Evolutionary conservation across 192 early-diverging fungal species (phyloP).

Genomic region (Coemansia nantahalensis): DNA sequence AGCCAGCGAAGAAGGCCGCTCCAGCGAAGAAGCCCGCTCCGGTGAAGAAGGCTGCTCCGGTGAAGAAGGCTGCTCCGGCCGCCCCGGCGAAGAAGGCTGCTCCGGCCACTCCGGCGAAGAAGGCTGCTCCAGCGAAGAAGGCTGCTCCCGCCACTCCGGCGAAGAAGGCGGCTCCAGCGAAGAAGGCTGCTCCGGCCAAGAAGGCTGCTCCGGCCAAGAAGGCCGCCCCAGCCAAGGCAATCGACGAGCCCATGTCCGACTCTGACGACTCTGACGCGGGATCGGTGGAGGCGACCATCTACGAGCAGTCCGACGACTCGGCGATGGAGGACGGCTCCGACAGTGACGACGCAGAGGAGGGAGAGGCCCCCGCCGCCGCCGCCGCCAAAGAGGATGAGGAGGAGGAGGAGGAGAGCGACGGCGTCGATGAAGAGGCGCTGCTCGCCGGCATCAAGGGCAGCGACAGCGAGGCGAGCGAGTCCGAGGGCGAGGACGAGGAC

Average conservation of each 20-base stretch:
- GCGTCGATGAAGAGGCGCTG: slow-evolving; percentile 40
- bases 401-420: slow-evolving; percentile 20
- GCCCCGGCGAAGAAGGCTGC: too few species aligned
- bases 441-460: slow-evolving; percentile 40
- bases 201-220: slow-evolving; percentile 17
- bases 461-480: slow-evolving; percentile 39
- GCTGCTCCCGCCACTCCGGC: slow-evolving; percentile 1
- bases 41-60: slow-evolving; percentile 3
- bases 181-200: neutral
- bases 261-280: slow-evolving; percentile 14
- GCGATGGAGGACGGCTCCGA: slow-evolving; percentile 23
- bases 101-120: too few species aligned
- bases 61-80: too few species aligned
- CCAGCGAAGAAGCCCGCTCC: slow-evolving; percentile 3
- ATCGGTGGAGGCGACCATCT: slow-evolving; percentile 45
- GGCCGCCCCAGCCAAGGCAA: slow-evolving; percentile 1
- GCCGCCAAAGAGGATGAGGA: slow-evolving; percentile 15
- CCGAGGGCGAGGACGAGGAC: slow-evolving; percentile 11
- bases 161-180: slow-evolving; percentile 15
- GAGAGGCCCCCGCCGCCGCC: slow-evolving; percentile 7
- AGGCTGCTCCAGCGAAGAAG: too few species aligned
- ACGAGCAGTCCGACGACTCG: slow-evolving; percentile 42
- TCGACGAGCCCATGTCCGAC: slow-evolving; percentile 6
- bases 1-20: too few species aligned
- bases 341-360: slow-evolving; percentile 11